Evolutionary conservation across 305 asterid species (phyloP).

Genomic region (Fraxinus dipetala): DNA sequence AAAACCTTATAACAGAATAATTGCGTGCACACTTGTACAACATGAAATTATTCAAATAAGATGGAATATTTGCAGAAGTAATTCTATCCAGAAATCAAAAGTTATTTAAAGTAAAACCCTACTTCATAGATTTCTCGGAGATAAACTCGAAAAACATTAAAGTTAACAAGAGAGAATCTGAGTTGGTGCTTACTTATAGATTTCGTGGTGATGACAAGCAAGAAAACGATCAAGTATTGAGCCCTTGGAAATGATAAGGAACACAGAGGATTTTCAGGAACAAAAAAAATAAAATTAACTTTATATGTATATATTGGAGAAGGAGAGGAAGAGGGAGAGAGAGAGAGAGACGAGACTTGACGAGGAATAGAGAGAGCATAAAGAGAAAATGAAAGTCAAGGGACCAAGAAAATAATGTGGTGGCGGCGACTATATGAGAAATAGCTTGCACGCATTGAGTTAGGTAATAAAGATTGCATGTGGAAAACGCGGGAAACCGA

Average conservation of each 20-base stretch:
- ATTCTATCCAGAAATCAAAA: constrained; percentile 3
- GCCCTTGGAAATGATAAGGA: background rate
- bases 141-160: background rate
- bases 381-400: constrained; percentile 27
- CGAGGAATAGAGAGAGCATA: constrained; percentile 23
- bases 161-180: background rate
- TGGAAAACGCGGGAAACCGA: constrained; percentile 40
- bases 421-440: constrained; percentile 21
- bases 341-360: constrained; percentile 4
- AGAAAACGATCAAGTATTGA: background rate
- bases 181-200: background rate
- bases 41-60: background rate
- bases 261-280: background rate
- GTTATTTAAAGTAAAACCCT: background rate
- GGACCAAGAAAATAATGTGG: constrained; percentile 12
- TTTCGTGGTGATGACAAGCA: background rate
- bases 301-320: background rate
- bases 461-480: background rate
- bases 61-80: background rate
- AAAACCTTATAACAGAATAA: background rate
- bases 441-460: constrained; percentile 41
- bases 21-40: background rate
- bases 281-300: background rate
- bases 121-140: background rate
- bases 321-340: background rate